phyloP scores from a whole-genome alignment of 768 basidiomycete species.

The Trametes maxima region DNA sequence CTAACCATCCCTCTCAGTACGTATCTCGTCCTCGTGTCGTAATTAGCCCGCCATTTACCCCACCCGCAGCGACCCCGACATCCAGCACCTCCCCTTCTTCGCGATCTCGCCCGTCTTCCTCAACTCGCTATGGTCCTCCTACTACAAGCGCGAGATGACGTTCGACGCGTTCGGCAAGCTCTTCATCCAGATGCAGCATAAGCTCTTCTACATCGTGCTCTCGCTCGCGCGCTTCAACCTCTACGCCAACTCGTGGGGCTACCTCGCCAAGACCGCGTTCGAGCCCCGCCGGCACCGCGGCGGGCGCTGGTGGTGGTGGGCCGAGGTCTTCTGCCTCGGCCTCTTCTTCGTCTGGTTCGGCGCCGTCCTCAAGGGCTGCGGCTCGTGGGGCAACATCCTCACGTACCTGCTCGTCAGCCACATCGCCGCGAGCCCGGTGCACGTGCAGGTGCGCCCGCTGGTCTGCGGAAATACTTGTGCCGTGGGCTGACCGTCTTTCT shows the following conservation, averaged over 20 bases:
- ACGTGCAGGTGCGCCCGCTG: slow-evolving; percentile 74
- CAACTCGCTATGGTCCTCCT: slow-evolving; percentile 86
- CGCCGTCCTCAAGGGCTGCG: slow-evolving; percentile 66
- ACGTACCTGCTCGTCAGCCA: slow-evolving; percentile 85
- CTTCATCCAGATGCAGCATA: slow-evolving; percentile 82
- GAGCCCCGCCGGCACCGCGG: slow-evolving; percentile 66
- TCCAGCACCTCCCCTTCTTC: slow-evolving; percentile 90
- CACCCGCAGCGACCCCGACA: slow-evolving; percentile 71
- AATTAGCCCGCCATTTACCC: not conserved
- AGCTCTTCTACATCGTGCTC: slow-evolving; percentile 90
- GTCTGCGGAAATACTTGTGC: not conserved
- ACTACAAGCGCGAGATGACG: slow-evolving; percentile 85
- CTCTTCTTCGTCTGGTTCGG: slow-evolving; percentile 93
- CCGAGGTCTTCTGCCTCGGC: slow-evolving; percentile 74
- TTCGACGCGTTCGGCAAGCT: slow-evolving; percentile 71
- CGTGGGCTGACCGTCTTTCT: not conserved
- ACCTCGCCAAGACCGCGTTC: slow-evolving; percentile 65
- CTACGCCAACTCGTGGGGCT: slow-evolving; percentile 83
- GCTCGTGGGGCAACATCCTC: slow-evolving; percentile 68
- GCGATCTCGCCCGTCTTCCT: slow-evolving; percentile 91
- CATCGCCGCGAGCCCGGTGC: slow-evolving; percentile 84
- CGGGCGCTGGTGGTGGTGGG: slow-evolving; percentile 75
- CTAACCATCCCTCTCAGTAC: slow-evolving; percentile 96
- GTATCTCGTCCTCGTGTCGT: slow-evolving; percentile 28
- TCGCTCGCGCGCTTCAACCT: slow-evolving; percentile 94